Percentiles rank a stretch among this genome's conserved stretches.
These are phyloP conservation scores for Gymnopilus junonius DNA, from an alignment of 768 basidiomycete genomes.

Conservation along the genomic window DNA sequence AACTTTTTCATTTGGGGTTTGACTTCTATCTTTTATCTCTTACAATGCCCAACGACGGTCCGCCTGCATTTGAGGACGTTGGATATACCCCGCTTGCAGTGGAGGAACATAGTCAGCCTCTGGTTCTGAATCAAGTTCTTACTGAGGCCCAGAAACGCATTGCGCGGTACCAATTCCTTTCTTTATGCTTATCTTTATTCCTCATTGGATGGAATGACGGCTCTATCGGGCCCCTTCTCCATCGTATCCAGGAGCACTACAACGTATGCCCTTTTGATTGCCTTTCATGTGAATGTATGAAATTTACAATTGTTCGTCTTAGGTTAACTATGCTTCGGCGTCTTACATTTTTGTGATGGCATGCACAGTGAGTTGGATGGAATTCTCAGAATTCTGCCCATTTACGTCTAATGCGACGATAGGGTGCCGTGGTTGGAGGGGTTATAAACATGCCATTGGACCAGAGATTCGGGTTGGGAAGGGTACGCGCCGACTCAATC, in stretches of 20 bases:
- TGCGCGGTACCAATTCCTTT: constrained; percentile 49
- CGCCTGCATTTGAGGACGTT: background rate
- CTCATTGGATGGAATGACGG: constrained; percentile 81
- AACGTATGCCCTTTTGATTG: constrained; percentile 41
- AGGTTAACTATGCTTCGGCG: constrained; percentile 60
- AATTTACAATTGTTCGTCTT: background rate
- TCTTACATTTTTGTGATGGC: constrained; percentile 59
- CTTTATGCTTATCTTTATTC: constrained; percentile 60
- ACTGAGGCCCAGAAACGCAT: constrained; percentile 4
- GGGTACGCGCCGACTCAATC: constrained; percentile 27
- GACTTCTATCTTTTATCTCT: background rate
- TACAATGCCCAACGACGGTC: background rate
- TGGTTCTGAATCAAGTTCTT: constrained; percentile 9
- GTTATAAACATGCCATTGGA: constrained; percentile 41
- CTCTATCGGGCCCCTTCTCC: constrained; percentile 73
- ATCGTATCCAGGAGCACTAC: constrained; percentile 65
- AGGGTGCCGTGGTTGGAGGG: constrained; percentile 46
- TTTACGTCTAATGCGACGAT: background rate
- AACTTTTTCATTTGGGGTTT: background rate
- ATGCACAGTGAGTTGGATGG: constrained; percentile 34
- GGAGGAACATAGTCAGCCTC: background rate
- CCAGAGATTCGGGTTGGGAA: constrained; percentile 44
- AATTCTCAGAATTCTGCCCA: background rate
- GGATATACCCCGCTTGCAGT: background rate
- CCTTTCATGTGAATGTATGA: background rate